These are phyloP conservation scores for Trifolium dubium DNA, from an alignment of 306 rosid species.

Conservation along the genomic window DNA sequence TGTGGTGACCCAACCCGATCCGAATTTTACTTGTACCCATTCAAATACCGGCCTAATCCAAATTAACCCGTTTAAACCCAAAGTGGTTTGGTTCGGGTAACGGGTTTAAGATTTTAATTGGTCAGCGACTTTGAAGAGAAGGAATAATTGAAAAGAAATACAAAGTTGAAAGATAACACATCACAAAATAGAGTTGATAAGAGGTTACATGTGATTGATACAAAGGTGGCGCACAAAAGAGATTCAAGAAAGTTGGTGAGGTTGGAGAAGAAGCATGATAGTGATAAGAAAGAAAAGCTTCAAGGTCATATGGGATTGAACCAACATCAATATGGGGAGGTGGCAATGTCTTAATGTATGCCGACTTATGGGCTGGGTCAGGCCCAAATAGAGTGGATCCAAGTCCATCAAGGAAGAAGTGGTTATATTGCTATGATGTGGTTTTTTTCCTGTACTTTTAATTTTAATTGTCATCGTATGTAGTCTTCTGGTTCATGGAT, in stretches of 20 bases:
- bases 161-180: not conserved
- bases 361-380: conserved; percentile 51
- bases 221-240: conserved; percentile 49
- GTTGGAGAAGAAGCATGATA: conserved; percentile 34
- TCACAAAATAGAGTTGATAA: not conserved
- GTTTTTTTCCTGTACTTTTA: conserved; percentile 37
- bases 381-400: conserved; percentile 45
- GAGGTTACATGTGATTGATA: conserved; percentile 34
- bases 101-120: too few relatives aligned
- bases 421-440: conserved; percentile 32
- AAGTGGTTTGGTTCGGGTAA: too few relatives aligned
- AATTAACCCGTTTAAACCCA: too few relatives aligned
- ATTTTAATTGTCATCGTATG: conserved; percentile 37
- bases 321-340: conserved; percentile 12
- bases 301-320: not conserved
- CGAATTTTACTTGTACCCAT: too few relatives aligned
- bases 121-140: too few relatives aligned
- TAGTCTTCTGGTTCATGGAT: conserved; percentile 41
- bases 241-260: conserved; percentile 30
- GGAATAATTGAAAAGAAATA: too few relatives aligned
- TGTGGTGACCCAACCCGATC: too few relatives aligned
- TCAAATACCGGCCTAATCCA: too few relatives aligned
- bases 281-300: conserved; percentile 1
- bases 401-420: conserved; percentile 8
- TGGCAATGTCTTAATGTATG: not conserved